Evolutionary conservation across 768 basidiomycete genomes (phyloP).

Genomic region (Tulasnella sp.): DNA sequence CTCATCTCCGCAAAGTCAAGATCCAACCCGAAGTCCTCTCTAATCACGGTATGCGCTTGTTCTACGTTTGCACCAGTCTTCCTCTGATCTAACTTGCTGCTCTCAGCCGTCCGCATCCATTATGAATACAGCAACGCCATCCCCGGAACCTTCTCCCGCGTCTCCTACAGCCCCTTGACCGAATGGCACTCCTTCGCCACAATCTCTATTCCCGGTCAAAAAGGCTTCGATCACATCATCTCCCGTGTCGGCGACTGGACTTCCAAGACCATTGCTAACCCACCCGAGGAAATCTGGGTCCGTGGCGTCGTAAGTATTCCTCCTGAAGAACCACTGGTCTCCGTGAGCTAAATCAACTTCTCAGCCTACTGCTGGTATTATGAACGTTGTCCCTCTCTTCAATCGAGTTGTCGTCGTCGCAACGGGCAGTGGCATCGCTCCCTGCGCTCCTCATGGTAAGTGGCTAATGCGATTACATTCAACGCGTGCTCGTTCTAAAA

Average conservation of each 20-base stretch:
- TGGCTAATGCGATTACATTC: neutral
- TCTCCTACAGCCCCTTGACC: constrained; percentile 10
- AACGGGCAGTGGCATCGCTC: constrained; percentile 49
- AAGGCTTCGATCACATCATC: constrained; percentile 45
- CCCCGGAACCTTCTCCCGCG: constrained; percentile 33
- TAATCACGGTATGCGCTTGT: constrained; percentile 28
- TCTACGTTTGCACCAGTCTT: neutral
- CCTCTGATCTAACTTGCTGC: neutral
- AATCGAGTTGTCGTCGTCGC: constrained; percentile 13
- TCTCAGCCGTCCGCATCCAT: constrained; percentile 40
- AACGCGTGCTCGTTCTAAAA: neutral
- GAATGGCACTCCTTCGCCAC: constrained; percentile 17
- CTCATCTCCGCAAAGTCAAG: constrained; percentile 41
- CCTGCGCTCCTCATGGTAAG: constrained; percentile 36
- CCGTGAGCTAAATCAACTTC: neutral
- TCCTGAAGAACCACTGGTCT: neutral
- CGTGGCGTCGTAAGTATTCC: constrained; percentile 32
- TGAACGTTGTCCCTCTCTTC: constrained; percentile 16
- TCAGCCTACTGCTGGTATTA: constrained; percentile 11
- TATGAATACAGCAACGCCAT: constrained; percentile 44
- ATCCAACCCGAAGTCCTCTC: constrained; percentile 44
- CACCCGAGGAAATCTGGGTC: constrained; percentile 45
- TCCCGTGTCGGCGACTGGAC: constrained; percentile 54
- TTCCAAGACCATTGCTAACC: constrained; percentile 38
- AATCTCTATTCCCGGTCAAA: constrained; percentile 25